phyloP scores from a whole-genome alignment of 2,329 filamentous ascomycete genomes.

The Cercospora canescens region DNA sequence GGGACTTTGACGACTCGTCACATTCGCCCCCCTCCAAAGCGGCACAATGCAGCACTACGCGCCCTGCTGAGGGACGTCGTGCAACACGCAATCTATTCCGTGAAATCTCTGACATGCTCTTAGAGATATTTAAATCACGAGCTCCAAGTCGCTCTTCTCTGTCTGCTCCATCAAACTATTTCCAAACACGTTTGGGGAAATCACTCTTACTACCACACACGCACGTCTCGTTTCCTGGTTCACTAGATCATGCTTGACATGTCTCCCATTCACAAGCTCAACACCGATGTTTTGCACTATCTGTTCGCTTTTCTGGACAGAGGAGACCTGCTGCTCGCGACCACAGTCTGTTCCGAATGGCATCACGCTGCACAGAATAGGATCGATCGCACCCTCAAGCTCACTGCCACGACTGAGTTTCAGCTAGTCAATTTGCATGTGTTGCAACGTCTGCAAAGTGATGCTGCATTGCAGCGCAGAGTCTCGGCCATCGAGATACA shows the following conservation, averaged over 20 bases:
- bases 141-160: too few species aligned
- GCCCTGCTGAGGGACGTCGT: not conserved
- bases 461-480: not conserved
- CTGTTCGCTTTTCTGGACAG: not conserved
- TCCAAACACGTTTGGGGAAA: too few species aligned
- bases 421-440: not conserved
- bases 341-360: not conserved
- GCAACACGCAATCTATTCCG: not conserved
- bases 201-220: too few species aligned
- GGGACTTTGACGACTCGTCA: too few species aligned
- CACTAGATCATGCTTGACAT: too few species aligned
- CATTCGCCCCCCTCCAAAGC: not conserved
- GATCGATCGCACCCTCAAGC: not conserved
- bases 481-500: not conserved
- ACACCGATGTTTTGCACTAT: not conserved
- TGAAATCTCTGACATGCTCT: too few species aligned
- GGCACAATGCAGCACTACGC: not conserved
- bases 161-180: too few species aligned
- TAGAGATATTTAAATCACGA: too few species aligned
- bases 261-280: not conserved
- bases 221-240: too few species aligned
- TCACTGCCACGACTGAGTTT: not conserved
- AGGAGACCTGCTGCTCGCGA: not conserved
- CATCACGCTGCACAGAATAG: not conserved
- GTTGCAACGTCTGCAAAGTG: not conserved